phyloP scores from a whole-genome alignment of 768 basidiomycete genomes.

The Kwoniella europaea region DNA sequence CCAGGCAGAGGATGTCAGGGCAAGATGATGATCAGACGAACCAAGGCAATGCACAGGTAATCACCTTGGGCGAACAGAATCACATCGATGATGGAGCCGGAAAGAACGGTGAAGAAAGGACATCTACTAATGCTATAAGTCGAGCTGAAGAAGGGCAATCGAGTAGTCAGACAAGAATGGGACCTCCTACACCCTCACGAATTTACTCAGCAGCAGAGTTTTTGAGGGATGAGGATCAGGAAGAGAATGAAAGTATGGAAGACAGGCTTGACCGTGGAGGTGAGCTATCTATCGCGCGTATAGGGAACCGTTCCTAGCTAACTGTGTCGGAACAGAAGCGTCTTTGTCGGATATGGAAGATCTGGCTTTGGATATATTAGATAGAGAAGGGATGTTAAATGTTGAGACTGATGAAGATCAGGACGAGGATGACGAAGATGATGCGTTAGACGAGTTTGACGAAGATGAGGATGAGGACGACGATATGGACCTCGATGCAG shows the following conservation, averaged over 20 bases:
- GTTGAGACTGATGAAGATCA: conserved; percentile 30
- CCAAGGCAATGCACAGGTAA: too few species aligned
- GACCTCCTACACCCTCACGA: neutral
- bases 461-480: conserved; percentile 26
- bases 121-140: neutral
- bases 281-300: neutral
- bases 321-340: neutral
- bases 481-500: conserved; percentile 25
- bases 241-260: neutral
- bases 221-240: neutral
- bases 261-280: neutral
- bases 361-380: conserved; percentile 13
- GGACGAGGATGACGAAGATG: conserved; percentile 57
- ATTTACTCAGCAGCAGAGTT: neutral
- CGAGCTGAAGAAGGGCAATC: neutral
- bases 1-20: neutral
- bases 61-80: too few species aligned
- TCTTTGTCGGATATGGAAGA: conserved; percentile 26
- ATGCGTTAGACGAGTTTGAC: conserved; percentile 29
- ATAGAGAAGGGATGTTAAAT: conserved; percentile 24
- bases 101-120: neutral
- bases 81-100: neutral
- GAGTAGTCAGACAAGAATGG: neutral
- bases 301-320: neutral
- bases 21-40: neutral